Conservation (phyloP, 2,329 filamentous ascomycete species). For the Pseudogymnoascus sp. region DNA sequence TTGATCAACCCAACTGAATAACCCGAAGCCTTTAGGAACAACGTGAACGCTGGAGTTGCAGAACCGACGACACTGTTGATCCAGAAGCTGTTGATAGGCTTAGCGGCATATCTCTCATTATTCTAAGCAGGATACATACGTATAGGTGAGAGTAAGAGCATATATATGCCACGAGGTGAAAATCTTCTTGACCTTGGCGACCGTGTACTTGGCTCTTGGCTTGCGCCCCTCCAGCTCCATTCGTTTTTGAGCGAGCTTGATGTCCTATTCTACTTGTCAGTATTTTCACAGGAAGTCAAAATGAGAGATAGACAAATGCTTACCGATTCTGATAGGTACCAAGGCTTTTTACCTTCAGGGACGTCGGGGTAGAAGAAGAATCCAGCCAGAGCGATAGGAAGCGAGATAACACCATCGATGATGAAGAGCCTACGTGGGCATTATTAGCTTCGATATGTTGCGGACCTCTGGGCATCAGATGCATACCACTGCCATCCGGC, state of each 20-base stretch:
- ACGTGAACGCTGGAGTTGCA: slow-evolving; percentile 10
- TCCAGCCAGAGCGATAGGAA: slow-evolving; percentile 43
- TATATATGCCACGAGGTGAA: slow-evolving; percentile 37
- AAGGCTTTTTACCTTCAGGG: slow-evolving; percentile 41
- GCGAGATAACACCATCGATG: slow-evolving; percentile 44
- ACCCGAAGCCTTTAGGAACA: slow-evolving; percentile 11
- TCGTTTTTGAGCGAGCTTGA: slow-evolving; percentile 37
- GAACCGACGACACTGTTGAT: slow-evolving; percentile 46
- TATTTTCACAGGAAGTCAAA: not conserved
- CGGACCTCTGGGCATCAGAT: not conserved
- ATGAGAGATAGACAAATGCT: not conserved
- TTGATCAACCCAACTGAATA: slow-evolving; percentile 40
- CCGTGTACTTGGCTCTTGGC: slow-evolving; percentile 37
- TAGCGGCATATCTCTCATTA: not conserved
- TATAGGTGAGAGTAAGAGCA: slow-evolving; percentile 47
- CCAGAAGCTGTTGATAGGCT: slow-evolving; percentile 37
- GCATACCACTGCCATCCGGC: slow-evolving; percentile 44
- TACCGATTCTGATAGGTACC: slow-evolving; percentile 37
- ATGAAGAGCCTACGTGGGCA: slow-evolving; percentile 33
- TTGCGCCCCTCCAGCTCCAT: slow-evolving; percentile 43
- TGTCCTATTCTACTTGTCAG: slow-evolving; percentile 27
- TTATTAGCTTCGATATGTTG: not conserved
- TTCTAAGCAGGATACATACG: slow-evolving; percentile 28
- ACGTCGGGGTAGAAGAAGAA: slow-evolving; percentile 42
- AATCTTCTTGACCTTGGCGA: slow-evolving; percentile 44